Conservation (phyloP, 177 flowering plant species). For the Vitis hybrid region DNA sequence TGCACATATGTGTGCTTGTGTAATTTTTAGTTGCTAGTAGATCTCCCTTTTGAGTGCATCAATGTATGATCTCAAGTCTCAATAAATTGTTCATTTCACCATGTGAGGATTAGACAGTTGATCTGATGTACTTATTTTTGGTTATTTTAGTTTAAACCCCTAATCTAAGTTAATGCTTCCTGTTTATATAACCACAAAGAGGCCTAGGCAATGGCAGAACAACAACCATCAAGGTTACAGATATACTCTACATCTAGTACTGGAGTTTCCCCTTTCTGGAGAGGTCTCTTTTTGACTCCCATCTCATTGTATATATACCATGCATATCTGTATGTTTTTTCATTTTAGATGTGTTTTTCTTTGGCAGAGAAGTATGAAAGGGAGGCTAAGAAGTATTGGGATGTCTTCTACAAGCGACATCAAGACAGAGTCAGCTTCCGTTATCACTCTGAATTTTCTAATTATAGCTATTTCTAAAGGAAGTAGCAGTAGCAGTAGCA, state of each 20-base stretch:
- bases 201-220: neutral
- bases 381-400: slow-evolving; percentile 93
- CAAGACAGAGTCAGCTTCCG: slow-evolving; percentile 61
- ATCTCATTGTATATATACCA: neutral
- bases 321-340: neutral
- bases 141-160: too few species aligned
- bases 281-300: slow-evolving; percentile 30
- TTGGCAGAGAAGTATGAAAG: slow-evolving; percentile 55
- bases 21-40: too few species aligned
- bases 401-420: slow-evolving; percentile 85
- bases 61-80: too few species aligned
- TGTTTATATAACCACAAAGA: too few species aligned
- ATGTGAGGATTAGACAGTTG: too few species aligned
- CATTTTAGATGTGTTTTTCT: neutral
- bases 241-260: slow-evolving; percentile 35
- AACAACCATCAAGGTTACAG: slow-evolving; percentile 28
- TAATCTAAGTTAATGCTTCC: too few species aligned
- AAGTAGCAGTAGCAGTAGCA: neutral
- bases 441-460: neutral
- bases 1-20: too few species aligned
- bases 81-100: too few species aligned
- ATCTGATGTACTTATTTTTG: too few species aligned
- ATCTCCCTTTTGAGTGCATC: too few species aligned
- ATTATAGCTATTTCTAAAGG: too few species aligned
- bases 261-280: slow-evolving; percentile 58